Conservation (phyloP, 108 stramenopile species). For the Nannochloropsis oceanica region DNA sequence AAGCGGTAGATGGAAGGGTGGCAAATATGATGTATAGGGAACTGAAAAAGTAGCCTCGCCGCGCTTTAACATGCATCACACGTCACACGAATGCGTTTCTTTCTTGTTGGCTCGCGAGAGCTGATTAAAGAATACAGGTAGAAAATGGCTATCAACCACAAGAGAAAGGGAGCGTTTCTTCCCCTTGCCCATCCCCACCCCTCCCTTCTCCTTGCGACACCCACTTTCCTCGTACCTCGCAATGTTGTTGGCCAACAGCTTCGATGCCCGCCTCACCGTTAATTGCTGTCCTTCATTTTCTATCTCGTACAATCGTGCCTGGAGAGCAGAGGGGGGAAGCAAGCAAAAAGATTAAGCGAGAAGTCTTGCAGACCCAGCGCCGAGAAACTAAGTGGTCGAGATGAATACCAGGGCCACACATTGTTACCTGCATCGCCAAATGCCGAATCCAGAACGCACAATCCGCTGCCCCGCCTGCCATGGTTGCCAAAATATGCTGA, state of each 20-base stretch:
- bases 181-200: no score
- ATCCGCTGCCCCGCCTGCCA: conserved; percentile 33
- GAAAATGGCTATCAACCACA: background rate
- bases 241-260: conserved; percentile 17
- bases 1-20: background rate
- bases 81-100: no score
- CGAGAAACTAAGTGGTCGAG: no score
- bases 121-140: no score
- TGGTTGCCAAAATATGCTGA: conserved; percentile 25
- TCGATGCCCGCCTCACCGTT: conserved; percentile 6
- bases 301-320: background rate
- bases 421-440: conserved; percentile 11
- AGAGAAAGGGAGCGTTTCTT: no score
- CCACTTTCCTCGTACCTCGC: background rate
- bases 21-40: background rate
- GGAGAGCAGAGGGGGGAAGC: background rate
- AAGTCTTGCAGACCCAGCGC: background rate
- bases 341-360: background rate
- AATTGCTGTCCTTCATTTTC: background rate
- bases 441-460: conserved; percentile 28
- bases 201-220: background rate
- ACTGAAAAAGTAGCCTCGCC: no score
- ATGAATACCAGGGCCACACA: background rate
- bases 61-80: no score
- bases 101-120: no score